Percentiles rank a stretch among this genome's conserved stretches.
Evolutionary conservation across 1,139 yeast genomes (phyloP).

Genomic region (Groenewaldozyma sp.): DNA sequence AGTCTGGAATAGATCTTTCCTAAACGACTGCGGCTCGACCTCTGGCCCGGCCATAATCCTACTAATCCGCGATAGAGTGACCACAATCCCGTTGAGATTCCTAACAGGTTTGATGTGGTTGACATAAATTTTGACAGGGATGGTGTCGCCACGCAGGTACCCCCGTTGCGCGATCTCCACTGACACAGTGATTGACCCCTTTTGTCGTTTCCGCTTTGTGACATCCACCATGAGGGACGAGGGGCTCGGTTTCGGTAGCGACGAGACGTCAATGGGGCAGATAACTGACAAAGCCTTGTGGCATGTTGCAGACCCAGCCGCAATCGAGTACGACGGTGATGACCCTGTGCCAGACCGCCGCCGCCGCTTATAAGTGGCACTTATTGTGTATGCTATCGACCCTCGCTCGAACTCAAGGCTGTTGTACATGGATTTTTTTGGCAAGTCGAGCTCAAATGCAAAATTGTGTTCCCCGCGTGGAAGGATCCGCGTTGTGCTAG

Average conservation of each 20-base stretch:
- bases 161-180: conserved; percentile 62
- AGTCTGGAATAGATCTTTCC: conserved; percentile 76
- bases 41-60: conserved; percentile 51
- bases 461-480: conserved; percentile 69
- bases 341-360: conserved; percentile 9
- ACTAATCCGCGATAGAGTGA: conserved; percentile 74
- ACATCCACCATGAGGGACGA: conserved; percentile 53
- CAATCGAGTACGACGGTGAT: not conserved
- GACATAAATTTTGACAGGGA: conserved; percentile 59
- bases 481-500: conserved; percentile 8
- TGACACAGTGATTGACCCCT: conserved; percentile 32
- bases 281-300: conserved; percentile 47
- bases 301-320: conserved; percentile 17
- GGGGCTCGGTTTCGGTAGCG: conserved; percentile 57
- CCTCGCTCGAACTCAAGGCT: conserved; percentile 83
- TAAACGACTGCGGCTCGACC: conserved; percentile 52
- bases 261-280: conserved; percentile 66
- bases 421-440: conserved; percentile 59
- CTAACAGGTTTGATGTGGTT: conserved; percentile 64
- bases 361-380: conserved; percentile 42
- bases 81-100: conserved; percentile 66
- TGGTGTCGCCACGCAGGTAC: conserved; percentile 64
- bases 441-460: conserved; percentile 74
- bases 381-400: conserved; percentile 56
- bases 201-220: conserved; percentile 25